Percentiles rank a stretch among this genome's conserved stretches.
phyloP scores from a whole-genome alignment of 306 rosid genomes.

The Quillaja saponaria region DNA sequence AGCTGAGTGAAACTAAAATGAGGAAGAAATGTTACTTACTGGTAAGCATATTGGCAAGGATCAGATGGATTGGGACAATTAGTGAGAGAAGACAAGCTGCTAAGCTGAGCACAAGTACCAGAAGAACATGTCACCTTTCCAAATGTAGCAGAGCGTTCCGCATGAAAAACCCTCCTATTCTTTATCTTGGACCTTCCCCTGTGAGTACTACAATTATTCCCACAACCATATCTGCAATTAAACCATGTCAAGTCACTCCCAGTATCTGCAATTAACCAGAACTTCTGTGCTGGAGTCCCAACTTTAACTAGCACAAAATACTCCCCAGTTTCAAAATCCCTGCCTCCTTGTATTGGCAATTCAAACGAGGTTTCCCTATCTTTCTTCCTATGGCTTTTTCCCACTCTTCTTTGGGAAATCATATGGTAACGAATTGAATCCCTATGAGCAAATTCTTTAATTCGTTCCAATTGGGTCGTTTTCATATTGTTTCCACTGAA shows the following conservation, averaged over 20 bases:
- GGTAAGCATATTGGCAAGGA: slow-evolving; percentile 69
- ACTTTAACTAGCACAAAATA: slow-evolving; percentile 60
- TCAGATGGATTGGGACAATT: slow-evolving; percentile 46
- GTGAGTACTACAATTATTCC: background rate
- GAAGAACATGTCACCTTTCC: slow-evolving; percentile 46
- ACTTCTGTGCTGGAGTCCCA: slow-evolving; percentile 62
- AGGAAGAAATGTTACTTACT: slow-evolving; percentile 35
- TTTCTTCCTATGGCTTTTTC: slow-evolving; percentile 16
- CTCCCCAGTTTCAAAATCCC: slow-evolving; percentile 55
- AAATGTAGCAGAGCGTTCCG: slow-evolving; percentile 57
- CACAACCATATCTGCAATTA: slow-evolving; percentile 38
- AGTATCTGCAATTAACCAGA: slow-evolving; percentile 64
- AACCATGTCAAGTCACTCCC: slow-evolving; percentile 87
- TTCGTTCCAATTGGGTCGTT: slow-evolving; percentile 12
- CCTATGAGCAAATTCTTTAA: slow-evolving; percentile 39
- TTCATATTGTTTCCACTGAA: background rate
- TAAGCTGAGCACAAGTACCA: slow-evolving; percentile 42
- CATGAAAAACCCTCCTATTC: slow-evolving; percentile 34
- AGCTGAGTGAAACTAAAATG: background rate
- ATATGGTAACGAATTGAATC: slow-evolving; percentile 34
- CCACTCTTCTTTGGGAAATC: slow-evolving; percentile 21
- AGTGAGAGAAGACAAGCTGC: slow-evolving; percentile 38
- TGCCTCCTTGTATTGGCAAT: slow-evolving; percentile 51
- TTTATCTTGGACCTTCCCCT: background rate
- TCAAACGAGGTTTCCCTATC: slow-evolving; percentile 15